These are phyloP conservation scores for Boletus rubescentipes DNA, from an alignment of 768 basidiomycete genomes.

Conservation along the genomic window DNA sequence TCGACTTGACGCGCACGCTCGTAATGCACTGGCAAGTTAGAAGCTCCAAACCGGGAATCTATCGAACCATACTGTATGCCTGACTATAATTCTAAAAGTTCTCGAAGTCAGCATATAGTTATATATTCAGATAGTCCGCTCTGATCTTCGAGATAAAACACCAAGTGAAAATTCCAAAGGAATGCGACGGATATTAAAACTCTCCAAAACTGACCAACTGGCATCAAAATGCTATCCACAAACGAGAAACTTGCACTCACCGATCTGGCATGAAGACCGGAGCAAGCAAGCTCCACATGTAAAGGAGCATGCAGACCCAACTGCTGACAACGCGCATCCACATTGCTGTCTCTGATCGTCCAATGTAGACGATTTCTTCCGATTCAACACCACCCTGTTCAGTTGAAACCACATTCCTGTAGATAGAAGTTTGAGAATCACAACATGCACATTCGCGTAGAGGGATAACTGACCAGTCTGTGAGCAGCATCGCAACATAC, in stretches of 20 bases:
- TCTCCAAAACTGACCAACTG: conserved; percentile 25
- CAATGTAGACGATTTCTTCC: conserved; percentile 84
- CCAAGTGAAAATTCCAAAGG: not conserved
- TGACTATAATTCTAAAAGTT: not conserved
- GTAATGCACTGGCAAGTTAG: not conserved
- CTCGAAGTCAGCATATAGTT: not conserved
- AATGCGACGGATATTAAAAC: conserved; percentile 7
- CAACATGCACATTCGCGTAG: not conserved
- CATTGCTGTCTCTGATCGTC: conserved; percentile 95
- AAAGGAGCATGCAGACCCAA: conserved; percentile 89
- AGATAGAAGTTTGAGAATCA: conserved; percentile 3
- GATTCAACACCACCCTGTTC: conserved; percentile 48
- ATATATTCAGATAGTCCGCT: not conserved
- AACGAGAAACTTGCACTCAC: conserved; percentile 40
- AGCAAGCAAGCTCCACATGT: conserved; percentile 85
- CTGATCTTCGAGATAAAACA: conserved; percentile 3
- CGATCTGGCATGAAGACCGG: conserved; percentile 90
- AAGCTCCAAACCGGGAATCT: not conserved
- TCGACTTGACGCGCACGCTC: too few species aligned
- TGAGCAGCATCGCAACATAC: conserved; percentile 97
- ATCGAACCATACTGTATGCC: not conserved
- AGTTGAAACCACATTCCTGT: conserved; percentile 74
- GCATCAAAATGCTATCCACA: conserved; percentile 4
- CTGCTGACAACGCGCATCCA: conserved; percentile 98
- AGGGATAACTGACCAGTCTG: conserved; percentile 80